Conservation (phyloP, 1,284 basidiomycete genomes). For the Stereum hirsutum region DNA sequence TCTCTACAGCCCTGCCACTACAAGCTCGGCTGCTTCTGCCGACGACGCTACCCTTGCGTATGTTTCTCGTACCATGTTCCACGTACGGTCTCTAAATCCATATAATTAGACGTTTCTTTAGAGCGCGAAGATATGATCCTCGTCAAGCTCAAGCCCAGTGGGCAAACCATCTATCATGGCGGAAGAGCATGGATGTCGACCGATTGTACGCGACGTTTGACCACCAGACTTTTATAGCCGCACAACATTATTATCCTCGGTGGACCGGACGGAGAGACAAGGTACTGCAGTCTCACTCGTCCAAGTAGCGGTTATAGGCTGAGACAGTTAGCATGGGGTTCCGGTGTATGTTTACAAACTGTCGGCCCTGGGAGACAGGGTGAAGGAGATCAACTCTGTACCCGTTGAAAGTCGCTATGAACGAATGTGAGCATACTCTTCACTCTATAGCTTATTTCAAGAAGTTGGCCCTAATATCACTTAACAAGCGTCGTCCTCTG, state of each 20-base stretch:
- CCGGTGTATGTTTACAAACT: conserved; percentile 70
- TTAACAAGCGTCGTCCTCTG: conserved; percentile 40
- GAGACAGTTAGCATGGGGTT: conserved; percentile 42
- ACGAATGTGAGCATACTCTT: conserved; percentile 46
- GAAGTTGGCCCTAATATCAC: conserved; percentile 10
- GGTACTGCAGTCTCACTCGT: conserved; percentile 21
- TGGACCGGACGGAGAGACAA: conserved; percentile 75
- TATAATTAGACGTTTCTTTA: conserved; percentile 56
- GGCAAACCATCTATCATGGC: conserved; percentile 53
- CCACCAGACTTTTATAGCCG: conserved; percentile 45
- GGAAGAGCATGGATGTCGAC: conserved; percentile 48
- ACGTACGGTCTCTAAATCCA: background rate
- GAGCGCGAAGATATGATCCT: conserved; percentile 58
- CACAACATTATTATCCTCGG: conserved; percentile 61
- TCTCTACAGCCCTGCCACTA: conserved; percentile 36
- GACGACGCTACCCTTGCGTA: conserved; percentile 63
- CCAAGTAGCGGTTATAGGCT: background rate
- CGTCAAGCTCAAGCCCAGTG: conserved; percentile 65
- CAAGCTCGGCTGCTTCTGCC: conserved; percentile 34
- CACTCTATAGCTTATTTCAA: conserved; percentile 1
- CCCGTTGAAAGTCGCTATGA: conserved; percentile 49
- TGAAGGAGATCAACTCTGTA: conserved; percentile 50
- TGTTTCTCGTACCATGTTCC: background rate
- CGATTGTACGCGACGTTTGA: conserved; percentile 53
- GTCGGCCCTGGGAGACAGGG: conserved; percentile 38